phyloP scores from a whole-genome alignment of 192 early-diverging fungal species.

The Oehlia diaphana region DNA sequence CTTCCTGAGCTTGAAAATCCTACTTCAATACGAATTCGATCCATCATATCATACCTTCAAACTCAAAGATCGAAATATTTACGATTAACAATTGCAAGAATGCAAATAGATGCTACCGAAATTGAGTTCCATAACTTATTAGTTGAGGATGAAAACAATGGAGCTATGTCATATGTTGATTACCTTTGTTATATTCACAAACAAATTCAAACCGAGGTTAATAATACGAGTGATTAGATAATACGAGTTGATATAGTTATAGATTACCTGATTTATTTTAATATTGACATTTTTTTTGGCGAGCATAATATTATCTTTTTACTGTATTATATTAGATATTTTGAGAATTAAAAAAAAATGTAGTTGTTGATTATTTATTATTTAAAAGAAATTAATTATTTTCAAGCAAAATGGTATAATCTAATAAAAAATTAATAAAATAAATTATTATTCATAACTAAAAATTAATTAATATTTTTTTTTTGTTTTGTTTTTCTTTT shows the following conservation, averaged over 20 bases:
- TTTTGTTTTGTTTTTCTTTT: too few species aligned
- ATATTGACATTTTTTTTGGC: background rate
- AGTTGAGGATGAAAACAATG: conserved; percentile 88
- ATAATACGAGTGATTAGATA: conserved; percentile 19
- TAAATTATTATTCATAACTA: too few species aligned
- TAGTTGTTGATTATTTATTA: background rate
- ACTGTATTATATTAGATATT: background rate
- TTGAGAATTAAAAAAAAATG: background rate
- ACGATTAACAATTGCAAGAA: conserved; percentile 75
- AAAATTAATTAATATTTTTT: too few species aligned
- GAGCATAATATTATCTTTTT: background rate
- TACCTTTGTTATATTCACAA: conserved; percentile 86
- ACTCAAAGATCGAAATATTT: conserved; percentile 64
- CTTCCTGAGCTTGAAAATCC: conserved; percentile 72
- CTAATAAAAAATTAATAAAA: too few species aligned
- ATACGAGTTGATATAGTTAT: too few species aligned
- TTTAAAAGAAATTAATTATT: background rate
- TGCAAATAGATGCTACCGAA: conserved; percentile 82
- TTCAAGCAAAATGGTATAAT: background rate
- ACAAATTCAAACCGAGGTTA: conserved; percentile 77
- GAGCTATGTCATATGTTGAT: conserved; percentile 91
- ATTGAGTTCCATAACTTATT: conserved; percentile 74
- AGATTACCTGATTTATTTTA: too few species aligned
- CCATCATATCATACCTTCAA: conserved; percentile 66
- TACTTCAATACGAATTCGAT: conserved; percentile 62